phyloP scores from a whole-genome alignment of 1,139 yeast genomes.

The Pichia sp. region DNA sequence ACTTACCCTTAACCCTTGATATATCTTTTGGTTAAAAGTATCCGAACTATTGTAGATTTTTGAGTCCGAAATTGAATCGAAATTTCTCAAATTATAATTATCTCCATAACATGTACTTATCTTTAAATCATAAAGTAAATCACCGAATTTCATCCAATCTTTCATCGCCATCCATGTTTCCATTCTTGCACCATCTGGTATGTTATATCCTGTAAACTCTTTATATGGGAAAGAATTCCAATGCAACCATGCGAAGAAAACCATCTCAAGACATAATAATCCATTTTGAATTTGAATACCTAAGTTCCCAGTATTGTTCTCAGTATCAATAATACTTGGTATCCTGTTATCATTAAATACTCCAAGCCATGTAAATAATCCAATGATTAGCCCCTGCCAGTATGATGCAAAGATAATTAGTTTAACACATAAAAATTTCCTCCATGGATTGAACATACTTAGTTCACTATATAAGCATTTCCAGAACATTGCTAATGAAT shows the following conservation, averaged over 20 bases:
- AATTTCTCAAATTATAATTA: constrained; percentile 71
- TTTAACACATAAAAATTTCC: constrained; percentile 89
- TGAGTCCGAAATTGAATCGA: constrained; percentile 65
- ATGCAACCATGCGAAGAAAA: constrained; percentile 83
- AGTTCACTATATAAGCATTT: constrained; percentile 73
- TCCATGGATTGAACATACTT: constrained; percentile 77
- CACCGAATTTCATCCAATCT: constrained; percentile 73
- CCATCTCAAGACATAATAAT: constrained; percentile 72
- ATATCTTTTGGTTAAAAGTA: constrained; percentile 42
- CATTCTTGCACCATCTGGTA: constrained; percentile 65
- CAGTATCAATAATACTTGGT: neutral
- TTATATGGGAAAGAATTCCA: constrained; percentile 76
- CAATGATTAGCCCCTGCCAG: constrained; percentile 85
- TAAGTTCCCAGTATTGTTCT: constrained; percentile 37
- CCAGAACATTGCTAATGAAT: constrained; percentile 89
- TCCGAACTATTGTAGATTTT: constrained; percentile 23
- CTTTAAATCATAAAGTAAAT: constrained; percentile 69
- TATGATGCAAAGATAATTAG: constrained; percentile 90
- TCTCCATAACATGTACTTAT: constrained; percentile 66
- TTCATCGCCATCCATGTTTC: constrained; percentile 54
- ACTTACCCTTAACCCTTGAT: constrained; percentile 77
- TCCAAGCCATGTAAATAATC: constrained; percentile 52
- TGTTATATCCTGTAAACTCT: constrained; percentile 54
- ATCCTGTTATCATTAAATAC: constrained; percentile 34
- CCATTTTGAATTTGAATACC: constrained; percentile 51